Evolutionary conservation across 257 asterid genomes (phyloP).

Genomic region (Capsicum chinense): DNA sequence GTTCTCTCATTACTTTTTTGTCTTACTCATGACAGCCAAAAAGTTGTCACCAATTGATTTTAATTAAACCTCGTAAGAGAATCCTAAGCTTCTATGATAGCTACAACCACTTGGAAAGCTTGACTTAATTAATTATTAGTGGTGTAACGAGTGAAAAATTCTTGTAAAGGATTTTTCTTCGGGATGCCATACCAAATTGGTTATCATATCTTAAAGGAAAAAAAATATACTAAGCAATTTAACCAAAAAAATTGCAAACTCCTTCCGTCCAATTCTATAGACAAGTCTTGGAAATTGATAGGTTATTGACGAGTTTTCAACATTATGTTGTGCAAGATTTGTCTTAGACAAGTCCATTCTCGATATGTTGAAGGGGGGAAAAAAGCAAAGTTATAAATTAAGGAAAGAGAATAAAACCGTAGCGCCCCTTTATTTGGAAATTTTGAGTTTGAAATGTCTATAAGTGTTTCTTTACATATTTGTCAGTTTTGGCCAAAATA

Average conservation of each 20-base stretch:
- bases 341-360: not conserved
- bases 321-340: not conserved
- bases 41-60: constrained; percentile 27
- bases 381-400: not conserved
- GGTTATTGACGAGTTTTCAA: not conserved
- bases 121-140: constrained; percentile 22
- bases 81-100: constrained; percentile 27
- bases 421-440: constrained; percentile 4
- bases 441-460: constrained; percentile 18
- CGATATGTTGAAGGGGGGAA: not conserved
- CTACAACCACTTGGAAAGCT: constrained; percentile 24
- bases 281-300: not conserved
- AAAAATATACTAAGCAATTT: not conserved
- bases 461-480: not conserved
- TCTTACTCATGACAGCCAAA: constrained; percentile 20
- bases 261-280: too few relatives aligned
- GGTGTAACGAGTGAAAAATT: not conserved
- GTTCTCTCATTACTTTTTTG: not conserved
- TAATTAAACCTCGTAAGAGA: constrained; percentile 26
- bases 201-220: not conserved
- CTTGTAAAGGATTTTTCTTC: not conserved
- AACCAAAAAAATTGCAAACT: too few relatives aligned
- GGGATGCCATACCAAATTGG: not conserved
- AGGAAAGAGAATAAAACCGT: not conserved
- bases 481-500: not conserved